Conservation (phyloP, 306 rosid genomes). For the Urtica urens region DNA sequence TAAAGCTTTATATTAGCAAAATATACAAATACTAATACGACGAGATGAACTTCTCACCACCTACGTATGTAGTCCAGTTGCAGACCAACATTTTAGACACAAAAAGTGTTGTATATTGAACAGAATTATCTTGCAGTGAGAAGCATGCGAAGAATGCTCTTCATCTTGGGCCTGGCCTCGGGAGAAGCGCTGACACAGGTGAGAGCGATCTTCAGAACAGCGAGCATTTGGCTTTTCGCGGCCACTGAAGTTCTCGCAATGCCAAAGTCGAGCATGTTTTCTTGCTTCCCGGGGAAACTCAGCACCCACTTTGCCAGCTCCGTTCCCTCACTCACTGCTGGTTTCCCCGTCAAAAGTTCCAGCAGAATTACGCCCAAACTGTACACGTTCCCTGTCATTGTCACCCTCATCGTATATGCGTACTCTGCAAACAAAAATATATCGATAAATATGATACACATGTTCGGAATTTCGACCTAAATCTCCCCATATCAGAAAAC, state of each 20-base stretch:
- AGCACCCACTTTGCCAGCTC: constrained; percentile 74
- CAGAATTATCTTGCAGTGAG: constrained; percentile 68
- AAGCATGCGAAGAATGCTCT: constrained; percentile 62
- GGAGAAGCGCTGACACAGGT: constrained; percentile 51
- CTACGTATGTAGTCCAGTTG: too few species aligned
- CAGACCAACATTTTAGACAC: too few species aligned
- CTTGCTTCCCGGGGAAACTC: constrained; percentile 32
- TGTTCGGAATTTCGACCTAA: too few species aligned
- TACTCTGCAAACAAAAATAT: constrained; percentile 84
- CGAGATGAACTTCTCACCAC: too few species aligned
- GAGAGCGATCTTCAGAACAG: constrained; percentile 54
- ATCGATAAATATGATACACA: too few species aligned
- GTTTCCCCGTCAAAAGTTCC: constrained; percentile 76
- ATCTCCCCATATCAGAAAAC: too few species aligned
- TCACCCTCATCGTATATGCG: constrained; percentile 82
- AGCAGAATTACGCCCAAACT: constrained; percentile 79
- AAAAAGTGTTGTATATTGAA: too few species aligned
- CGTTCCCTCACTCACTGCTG: constrained; percentile 63
- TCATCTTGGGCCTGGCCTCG: constrained; percentile 81
- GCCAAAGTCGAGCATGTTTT: constrained; percentile 45
- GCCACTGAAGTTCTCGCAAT: constrained; percentile 57
- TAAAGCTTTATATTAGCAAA: too few species aligned
- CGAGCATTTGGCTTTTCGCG: constrained; percentile 60
- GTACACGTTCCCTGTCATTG: constrained; percentile 67
- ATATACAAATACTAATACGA: too few species aligned